Conservation (phyloP, 2,329 filamentous ascomycete species). For the Colletotrichum truncatum region DNA sequence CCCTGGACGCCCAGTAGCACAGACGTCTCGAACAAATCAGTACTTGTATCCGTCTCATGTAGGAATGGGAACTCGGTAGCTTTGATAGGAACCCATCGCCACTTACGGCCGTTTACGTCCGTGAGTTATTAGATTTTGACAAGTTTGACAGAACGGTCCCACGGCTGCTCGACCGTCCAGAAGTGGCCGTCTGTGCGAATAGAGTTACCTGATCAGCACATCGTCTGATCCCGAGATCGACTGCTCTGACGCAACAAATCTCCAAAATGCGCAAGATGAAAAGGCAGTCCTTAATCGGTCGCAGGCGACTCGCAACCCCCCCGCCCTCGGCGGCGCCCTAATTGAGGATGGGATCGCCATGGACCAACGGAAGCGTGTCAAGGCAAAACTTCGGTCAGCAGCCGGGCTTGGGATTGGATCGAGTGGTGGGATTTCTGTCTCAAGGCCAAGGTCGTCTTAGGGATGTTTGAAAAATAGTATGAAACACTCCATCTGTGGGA, state of each 20-base stretch:
- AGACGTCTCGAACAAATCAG: constrained; percentile 1
- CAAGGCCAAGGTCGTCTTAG: constrained; percentile 18
- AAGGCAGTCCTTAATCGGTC: constrained; percentile 9
- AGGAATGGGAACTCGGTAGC: constrained; percentile 11
- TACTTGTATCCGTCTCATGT: constrained; percentile 15
- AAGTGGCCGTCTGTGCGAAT: constrained; percentile 13
- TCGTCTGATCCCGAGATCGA: constrained; percentile 22
- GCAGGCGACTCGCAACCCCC: not conserved
- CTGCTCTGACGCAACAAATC: constrained; percentile 12
- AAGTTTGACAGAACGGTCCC: constrained; percentile 7
- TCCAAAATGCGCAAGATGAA: not conserved
- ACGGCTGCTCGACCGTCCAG: not conserved
- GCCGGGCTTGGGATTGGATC: not conserved
- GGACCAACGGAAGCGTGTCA: constrained; percentile 1
- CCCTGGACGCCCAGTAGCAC: not conserved
- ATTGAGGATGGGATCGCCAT: not conserved
- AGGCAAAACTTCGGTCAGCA: not conserved
- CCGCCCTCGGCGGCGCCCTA: not conserved
- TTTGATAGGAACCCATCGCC: not conserved
- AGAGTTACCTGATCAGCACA: constrained; percentile 19
- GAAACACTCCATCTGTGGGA: constrained; percentile 26
- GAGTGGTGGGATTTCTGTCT: not conserved
- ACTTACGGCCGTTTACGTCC: not conserved
- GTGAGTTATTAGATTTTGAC: constrained; percentile 6
- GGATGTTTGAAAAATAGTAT: constrained; percentile 22